These are phyloP conservation scores for Colletotrichum aenigma DNA, from an alignment of 2,329 filamentous ascomycete species.

Conservation along the genomic window DNA sequence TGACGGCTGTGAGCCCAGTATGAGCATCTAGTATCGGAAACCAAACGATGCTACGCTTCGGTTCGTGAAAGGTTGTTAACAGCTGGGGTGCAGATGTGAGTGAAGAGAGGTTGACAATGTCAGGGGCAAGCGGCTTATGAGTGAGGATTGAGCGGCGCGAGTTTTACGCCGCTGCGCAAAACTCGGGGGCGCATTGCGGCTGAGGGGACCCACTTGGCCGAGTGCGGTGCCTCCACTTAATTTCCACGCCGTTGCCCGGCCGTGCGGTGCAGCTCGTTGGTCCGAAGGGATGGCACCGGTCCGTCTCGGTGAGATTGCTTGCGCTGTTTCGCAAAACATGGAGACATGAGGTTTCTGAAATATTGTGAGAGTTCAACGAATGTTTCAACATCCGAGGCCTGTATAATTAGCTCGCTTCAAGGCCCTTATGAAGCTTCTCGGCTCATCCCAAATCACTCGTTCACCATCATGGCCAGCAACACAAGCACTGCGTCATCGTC, in stretches of 20 bases:
- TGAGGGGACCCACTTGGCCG: not conserved
- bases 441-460: not conserved
- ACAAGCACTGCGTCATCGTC: not conserved
- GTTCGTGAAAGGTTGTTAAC: too few species aligned
- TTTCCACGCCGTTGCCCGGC: not conserved
- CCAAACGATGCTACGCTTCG: too few species aligned
- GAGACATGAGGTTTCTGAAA: not conserved
- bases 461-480: not conserved
- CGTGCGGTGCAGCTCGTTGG: not conserved
- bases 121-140: not conserved
- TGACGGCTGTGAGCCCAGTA: not conserved
- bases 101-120: not conserved
- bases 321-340: not conserved
- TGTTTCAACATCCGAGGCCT: accelerated
- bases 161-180: conserved; percentile 16
- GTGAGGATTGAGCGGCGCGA: not conserved
- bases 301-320: not conserved
- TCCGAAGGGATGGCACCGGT: not conserved
- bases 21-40: not conserved
- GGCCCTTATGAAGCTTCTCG: accelerated
- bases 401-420: not conserved
- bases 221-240: not conserved
- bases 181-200: conserved; percentile 1
- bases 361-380: accelerated
- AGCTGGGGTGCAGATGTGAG: not conserved